These are phyloP conservation scores for Cryphonectria radicalis DNA, from an alignment of 2,329 filamentous ascomycete genomes.

Conservation along the genomic window DNA sequence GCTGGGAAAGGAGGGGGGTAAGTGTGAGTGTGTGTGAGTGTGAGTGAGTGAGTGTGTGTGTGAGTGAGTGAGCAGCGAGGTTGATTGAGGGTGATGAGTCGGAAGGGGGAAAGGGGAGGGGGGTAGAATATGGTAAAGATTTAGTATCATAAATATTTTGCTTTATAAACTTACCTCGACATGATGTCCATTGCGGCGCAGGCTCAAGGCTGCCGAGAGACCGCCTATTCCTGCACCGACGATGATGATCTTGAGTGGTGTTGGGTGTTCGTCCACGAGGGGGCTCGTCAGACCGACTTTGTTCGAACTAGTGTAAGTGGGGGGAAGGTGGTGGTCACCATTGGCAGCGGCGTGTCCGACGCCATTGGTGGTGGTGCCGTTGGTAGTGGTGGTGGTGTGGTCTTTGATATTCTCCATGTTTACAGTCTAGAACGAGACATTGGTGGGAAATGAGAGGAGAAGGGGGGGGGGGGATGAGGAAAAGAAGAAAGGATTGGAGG, in stretches of 20 bases:
- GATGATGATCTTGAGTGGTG: constrained; percentile 35
- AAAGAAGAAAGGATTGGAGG: not conserved
- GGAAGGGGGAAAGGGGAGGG: no score
- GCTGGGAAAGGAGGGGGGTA: constrained; percentile 35
- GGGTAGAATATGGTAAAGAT: not conserved
- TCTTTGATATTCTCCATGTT: not conserved
- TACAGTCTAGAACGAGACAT: not conserved
- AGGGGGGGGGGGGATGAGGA: not conserved
- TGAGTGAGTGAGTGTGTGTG: no score
- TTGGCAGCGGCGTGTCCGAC: not conserved
- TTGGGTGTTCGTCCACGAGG: constrained; percentile 24
- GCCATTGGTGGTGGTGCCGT: not conserved
- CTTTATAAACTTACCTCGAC: constrained; percentile 40
- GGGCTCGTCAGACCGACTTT: constrained; percentile 24
- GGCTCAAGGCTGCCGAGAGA: constrained; percentile 54
- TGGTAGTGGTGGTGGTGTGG: not conserved
- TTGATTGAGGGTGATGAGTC: no score
- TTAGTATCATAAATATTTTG: not conserved
- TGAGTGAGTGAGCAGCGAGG: no score
- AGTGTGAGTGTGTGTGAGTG: not conserved
- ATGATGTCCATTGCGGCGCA: constrained; percentile 56
- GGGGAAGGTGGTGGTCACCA: not conserved
- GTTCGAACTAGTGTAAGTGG: not conserved
- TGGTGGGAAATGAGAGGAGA: not conserved
- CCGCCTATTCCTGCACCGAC: constrained; percentile 56